Evolutionary conservation across 116 monocot species (phyloP).

Genomic region (Phalaenopsis hybrid): DNA sequence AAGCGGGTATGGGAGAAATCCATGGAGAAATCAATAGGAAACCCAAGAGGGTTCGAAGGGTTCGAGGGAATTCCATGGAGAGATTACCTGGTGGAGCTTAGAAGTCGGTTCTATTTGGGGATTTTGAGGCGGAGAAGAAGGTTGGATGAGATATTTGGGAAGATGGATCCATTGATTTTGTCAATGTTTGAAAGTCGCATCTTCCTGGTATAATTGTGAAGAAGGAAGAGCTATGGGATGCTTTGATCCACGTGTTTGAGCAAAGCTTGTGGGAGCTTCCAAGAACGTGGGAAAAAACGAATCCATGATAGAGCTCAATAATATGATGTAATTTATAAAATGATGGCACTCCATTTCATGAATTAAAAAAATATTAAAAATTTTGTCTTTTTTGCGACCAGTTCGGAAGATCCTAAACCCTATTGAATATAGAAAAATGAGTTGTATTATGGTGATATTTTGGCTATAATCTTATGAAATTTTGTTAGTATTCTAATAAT

Average conservation of each 20-base stretch:
- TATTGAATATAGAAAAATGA: too few relatives aligned
- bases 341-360: too few relatives aligned
- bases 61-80: background rate
- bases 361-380: too few relatives aligned
- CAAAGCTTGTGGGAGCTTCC: background rate
- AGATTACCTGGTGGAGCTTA: background rate
- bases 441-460: too few relatives aligned
- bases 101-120: background rate
- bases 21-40: constrained; percentile 4
- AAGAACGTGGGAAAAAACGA: too few relatives aligned
- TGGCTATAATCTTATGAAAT: too few relatives aligned
- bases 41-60: background rate
- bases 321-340: too few relatives aligned
- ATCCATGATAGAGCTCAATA: too few relatives aligned
- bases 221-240: background rate
- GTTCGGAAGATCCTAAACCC: too few relatives aligned
- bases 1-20: background rate
- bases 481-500: too few relatives aligned
- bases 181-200: background rate
- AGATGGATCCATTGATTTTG: background rate
- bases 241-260: background rate
- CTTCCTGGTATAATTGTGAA: background rate
- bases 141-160: background rate
- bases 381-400: too few relatives aligned
- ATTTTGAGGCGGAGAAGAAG: background rate